Base-by-base conservation (phyloP, 768 basidiomycete genomes). In the Mycena epipterygia region DNA sequence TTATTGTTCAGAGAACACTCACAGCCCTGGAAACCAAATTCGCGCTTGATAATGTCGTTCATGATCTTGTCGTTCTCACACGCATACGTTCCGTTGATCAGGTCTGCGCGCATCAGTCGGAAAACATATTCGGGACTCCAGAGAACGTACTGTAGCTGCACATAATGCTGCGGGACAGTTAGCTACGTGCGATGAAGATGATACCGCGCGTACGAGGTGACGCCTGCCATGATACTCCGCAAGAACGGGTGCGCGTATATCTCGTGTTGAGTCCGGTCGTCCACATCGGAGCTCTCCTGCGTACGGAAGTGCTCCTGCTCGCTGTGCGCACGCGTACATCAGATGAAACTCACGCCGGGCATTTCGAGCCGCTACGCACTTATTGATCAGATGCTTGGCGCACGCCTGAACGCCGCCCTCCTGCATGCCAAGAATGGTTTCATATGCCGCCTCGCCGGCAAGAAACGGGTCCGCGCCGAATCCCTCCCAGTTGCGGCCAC, bases 401-500 rank as follows among this genome's bases (percentile, higher is more conserved):
- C 92, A 94, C 0, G 95, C 94, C 76, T 95, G 93, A 0, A 96
- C 93, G 42, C 96, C 96, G 12, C 81, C 86, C 27, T 82, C 75
- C 76, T 98, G 96, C 82, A 97, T 80, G 9, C 96, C 96, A 21
- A 93, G 81, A 61, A 97, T 89, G 0, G 95, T 97, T 79, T 95
- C 93, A 65, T 90, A 92, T 5, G 91, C 88, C 1, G 85, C 84
- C 76, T 94, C 95, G 16, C 96, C 95, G n/a, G 88, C 75, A 19
- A 97, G 83, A 82, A 90, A 97, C 0, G 96, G 96, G 78, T 98
- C 96, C 13, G 88, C 95, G 33, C 96, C 95, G 67, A 96, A 96
- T n/a, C 95, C 95, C 84, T 97, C 96, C 94, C 95, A 97, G 80
- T 96, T 95, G 32, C 96, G 85, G 21, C 96, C 96, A 9, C 93